Evolutionary conservation across 306 rosid species (phyloP), one percentile per base, ranked within the genome.

Genomic region (Dalbergia oliveri): DNA sequence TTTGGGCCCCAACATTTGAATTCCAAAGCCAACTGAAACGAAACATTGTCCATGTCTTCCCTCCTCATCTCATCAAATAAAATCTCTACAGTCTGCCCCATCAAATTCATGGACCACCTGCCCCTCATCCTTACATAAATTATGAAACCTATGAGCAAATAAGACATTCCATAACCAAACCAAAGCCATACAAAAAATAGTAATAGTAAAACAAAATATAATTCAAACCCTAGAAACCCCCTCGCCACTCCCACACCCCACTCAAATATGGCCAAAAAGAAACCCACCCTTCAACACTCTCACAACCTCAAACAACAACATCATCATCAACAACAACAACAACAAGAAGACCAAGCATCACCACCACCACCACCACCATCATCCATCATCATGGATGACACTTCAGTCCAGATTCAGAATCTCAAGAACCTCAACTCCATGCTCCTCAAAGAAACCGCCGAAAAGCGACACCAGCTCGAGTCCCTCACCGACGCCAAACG

Each of bases 401-500:
- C 91, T 18, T 58, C 81, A 0, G 72, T 76, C 50, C 89, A 92
- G 89, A 58, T 94, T 37, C 79, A 81, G 80, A 90, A 51, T 53
- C 92, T 94, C 82, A 93, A 90, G 81, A 77, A 88, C n/a, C 88
- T 93, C 78, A 95, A 93, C 68, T 63, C 84, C 11, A 34, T 81
- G 26, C 95, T 93, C 12, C 76, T 95, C 68, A 90, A 86, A 81
- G 90, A 93, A 82, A 85, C 97, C 18, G 1, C 59, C 4, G 81
- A 90, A 0, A 78, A 79, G 35, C 80, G 98, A n/a, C 80, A 71
- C 4, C 91, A 84, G 76, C 78, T 91, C 12, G 82, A 88, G 11
- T 66, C 90, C 3, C 43, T 93, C 31, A 69, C 69, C 4, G 16
- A 67, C 11, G 79, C 67, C 18, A 86, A 90, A 15, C 64, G 81